Conservation (phyloP, 164 flowering plant genomes). For the Hamamelis virginiana region DNA sequence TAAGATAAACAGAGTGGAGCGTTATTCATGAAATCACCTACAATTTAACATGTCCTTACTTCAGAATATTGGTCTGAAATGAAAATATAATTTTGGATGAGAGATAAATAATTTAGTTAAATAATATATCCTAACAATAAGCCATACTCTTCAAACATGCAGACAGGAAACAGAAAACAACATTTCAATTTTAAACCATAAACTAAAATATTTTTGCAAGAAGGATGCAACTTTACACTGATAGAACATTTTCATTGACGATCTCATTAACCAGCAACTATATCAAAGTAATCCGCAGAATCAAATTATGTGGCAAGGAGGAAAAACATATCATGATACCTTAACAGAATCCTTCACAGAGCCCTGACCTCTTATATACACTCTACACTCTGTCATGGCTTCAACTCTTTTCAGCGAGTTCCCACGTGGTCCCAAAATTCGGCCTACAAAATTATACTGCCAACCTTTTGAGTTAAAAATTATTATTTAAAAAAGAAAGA, state of each 20-base stretch:
- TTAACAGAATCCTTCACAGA: constrained; percentile 77
- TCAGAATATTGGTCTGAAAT: neutral
- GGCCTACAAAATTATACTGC: constrained; percentile 91
- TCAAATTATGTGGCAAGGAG: too few relatives aligned
- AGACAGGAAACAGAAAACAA: neutral
- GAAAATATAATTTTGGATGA: neutral
- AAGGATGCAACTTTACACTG: neutral
- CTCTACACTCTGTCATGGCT: constrained; percentile 74
- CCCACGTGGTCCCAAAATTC: constrained; percentile 87
- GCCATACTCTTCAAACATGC: neutral
- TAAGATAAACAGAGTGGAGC: neutral
- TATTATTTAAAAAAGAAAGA: neutral
- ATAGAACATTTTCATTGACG: neutral
- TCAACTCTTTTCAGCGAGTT: constrained; percentile 88
- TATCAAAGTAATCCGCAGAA: neutral
- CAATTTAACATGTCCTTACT: neutral
- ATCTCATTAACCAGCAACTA: neutral
- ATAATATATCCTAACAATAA: too few relatives aligned
- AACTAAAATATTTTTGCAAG: neutral
- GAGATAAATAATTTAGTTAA: neutral
- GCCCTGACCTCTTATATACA: constrained; percentile 80
- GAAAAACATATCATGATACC: constrained; percentile 36
- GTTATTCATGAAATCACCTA: neutral
- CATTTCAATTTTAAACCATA: neutral
- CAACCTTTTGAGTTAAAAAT: constrained; percentile 3